A percentile compares a stretch with the other conserved stretches of the same genome.
phyloP scores from a whole-genome alignment of 1,139 yeast genomes.

The Pichia sp. region DNA sequence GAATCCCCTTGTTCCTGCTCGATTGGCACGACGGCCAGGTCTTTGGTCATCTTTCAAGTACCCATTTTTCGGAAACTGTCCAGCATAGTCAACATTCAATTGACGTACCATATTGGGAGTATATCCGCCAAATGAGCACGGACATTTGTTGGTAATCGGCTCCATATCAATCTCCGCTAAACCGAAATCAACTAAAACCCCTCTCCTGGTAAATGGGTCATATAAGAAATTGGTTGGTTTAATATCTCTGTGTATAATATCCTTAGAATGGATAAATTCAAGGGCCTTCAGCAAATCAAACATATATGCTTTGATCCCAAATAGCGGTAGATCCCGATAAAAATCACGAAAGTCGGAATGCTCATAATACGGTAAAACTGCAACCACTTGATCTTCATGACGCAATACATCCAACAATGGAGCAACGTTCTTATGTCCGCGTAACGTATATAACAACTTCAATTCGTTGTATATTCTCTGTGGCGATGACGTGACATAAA shows the following conservation, averaged over 20 bases:
- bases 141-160: conserved; percentile 23
- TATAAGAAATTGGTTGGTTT: conserved; percentile 87
- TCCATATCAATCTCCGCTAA: conserved; percentile 56
- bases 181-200: conserved; percentile 90
- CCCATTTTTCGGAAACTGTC: conserved; percentile 45
- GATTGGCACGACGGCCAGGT: conserved; percentile 87
- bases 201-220: conserved; percentile 69
- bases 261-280: conserved; percentile 68
- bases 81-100: conserved; percentile 8
- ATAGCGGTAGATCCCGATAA: conserved; percentile 71
- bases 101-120: conserved; percentile 17
- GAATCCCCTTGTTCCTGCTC: conserved; percentile 97
- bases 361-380: conserved; percentile 85
- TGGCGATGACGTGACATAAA: conserved; percentile 94
- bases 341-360: conserved; percentile 89
- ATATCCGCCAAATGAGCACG: conserved; percentile 31
- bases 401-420: conserved; percentile 86
- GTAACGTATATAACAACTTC: conserved; percentile 62
- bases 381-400: conserved; percentile 85
- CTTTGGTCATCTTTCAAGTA: conserved; percentile 78
- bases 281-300: conserved; percentile 74
- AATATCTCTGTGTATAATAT: conserved; percentile 82
- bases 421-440: conserved; percentile 73
- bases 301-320: conserved; percentile 78
- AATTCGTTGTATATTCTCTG: conserved; percentile 84